phyloP scores from a whole-genome alignment of 306 rosid species.

The Medicago arabica region DNA sequence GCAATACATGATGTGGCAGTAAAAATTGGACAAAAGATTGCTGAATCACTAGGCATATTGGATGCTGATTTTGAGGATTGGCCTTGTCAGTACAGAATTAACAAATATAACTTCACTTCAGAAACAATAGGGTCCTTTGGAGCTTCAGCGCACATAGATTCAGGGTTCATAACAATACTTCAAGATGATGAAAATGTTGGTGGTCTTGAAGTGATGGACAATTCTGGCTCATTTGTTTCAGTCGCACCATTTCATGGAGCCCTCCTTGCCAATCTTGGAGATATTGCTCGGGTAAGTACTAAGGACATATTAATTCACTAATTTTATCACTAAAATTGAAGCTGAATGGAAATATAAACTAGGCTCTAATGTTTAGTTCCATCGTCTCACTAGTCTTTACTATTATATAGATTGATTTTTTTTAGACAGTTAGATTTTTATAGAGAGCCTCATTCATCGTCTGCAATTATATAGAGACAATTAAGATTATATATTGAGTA shows the following conservation, averaged over 20 bases:
- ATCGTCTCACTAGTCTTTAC: too few species aligned
- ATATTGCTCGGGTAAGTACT: slow-evolving; percentile 54
- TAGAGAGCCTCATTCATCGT: too few species aligned
- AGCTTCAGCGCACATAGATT: slow-evolving; percentile 58
- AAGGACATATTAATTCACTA: not conserved
- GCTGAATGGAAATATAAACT: too few species aligned
- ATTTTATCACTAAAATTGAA: not conserved
- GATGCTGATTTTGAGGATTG: slow-evolving; percentile 49
- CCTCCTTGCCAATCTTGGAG: slow-evolving; percentile 61
- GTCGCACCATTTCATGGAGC: slow-evolving; percentile 57
- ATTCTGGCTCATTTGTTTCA: slow-evolving; percentile 43
- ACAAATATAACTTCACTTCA: slow-evolving; percentile 63
- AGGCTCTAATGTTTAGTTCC: too few species aligned
- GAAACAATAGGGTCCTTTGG: slow-evolving; percentile 52
- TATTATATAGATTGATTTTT: too few species aligned
- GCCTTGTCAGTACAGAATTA: slow-evolving; percentile 62
- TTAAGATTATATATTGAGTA: too few species aligned
- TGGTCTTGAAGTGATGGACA: slow-evolving; percentile 65
- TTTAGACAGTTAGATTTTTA: too few species aligned
- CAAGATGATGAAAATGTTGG: slow-evolving; percentile 74
- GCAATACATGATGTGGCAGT: slow-evolving; percentile 51
- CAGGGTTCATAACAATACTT: slow-evolving; percentile 62
- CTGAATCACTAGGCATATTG: slow-evolving; percentile 49
- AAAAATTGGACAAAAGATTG: slow-evolving; percentile 55
- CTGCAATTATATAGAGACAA: too few species aligned